phyloP scores from a whole-genome alignment of 164 flowering plant species.

The Pachysandra terminalis region DNA sequence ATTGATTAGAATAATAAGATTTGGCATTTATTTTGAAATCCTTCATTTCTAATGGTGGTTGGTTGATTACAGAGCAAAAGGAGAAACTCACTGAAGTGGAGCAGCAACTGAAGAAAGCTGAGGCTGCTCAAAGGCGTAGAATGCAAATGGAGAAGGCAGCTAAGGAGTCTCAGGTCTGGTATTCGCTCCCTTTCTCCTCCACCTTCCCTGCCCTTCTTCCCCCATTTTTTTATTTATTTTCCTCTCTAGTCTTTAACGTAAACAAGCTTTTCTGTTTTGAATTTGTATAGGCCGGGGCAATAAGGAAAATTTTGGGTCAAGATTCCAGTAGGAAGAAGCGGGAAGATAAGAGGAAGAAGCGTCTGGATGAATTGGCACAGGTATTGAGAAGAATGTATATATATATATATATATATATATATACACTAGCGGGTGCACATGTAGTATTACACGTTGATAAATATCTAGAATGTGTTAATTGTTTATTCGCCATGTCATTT shows the following conservation, averaged over 20 bases:
- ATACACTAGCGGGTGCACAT: too few relatives aligned
- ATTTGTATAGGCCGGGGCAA: constrained; percentile 46
- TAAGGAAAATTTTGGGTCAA: constrained; percentile 53
- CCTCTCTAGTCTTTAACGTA: too few relatives aligned
- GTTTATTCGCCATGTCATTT: too few relatives aligned
- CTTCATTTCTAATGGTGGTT: neutral
- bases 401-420: too few relatives aligned
- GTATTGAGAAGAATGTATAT: constrained; percentile 16
- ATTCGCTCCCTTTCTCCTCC: too few relatives aligned
- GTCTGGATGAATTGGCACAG: constrained; percentile 33
- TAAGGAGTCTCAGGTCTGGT: constrained; percentile 62
- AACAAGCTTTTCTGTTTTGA: neutral
- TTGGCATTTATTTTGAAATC: neutral
- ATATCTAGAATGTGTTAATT: too few relatives aligned
- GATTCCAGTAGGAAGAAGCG: constrained; percentile 50
- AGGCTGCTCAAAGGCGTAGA: constrained; percentile 73
- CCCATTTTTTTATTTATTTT: too few relatives aligned
- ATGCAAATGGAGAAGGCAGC: constrained; percentile 71
- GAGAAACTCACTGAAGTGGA: constrained; percentile 67
- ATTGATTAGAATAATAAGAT: neutral
- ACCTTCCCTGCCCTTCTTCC: too few relatives aligned
- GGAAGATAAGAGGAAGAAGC: constrained; percentile 42
- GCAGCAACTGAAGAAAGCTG: constrained; percentile 66
- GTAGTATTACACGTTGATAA: too few relatives aligned
- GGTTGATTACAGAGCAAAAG: constrained; percentile 45